Evolutionary conservation across 2,329 filamentous ascomycete species (phyloP), one percentile per base, ranked within the genome.

Genomic region (Leptographium lundbergii): DNA sequence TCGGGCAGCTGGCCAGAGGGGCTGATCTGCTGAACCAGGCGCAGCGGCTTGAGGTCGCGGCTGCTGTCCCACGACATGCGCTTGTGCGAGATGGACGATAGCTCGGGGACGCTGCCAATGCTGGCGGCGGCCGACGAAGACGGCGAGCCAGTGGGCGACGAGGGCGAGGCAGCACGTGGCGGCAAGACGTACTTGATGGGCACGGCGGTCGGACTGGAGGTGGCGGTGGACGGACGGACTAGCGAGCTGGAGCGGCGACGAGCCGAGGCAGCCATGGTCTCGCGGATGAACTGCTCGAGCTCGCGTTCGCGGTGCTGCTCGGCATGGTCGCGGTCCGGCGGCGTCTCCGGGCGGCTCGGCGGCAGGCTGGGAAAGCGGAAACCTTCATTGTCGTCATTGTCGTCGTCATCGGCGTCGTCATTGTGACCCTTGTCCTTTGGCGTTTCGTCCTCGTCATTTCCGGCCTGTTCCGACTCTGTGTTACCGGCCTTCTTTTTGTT

Each of bases 41-140:
- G 92, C 10, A 96, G 74, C 0, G 91, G 91, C 64, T 88, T 85
- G 66, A 91, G 86, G 67, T 94, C 89, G 58, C 81, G 81, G 22
- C 78, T 79, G 63, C 73, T 81, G 52, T 84, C 82, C 82, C 82
- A 85, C 0, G 81, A 85, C 50, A 72, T 68, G 56, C 72, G 69
- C 64, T 73, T 76, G 53, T 55, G 39, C 36, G 53, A 25, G 34
- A 27, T 27, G 39, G 39, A 24, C 14, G 36, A n/a, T 22, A n/a
- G 14, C 25, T 55, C 54, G 24, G 54, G 36, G 50, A 32, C 50
- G 50, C 47, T 50, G 47, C 47, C 42, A 19, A 45, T n/a, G 19
- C 42, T 45, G 42, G 13, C 17, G 19, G 42, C 42, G 7, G 42
- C 42, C 2, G 50, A 24, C 24, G 50, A 25, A 14, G 50, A 29